Percentiles rank a stretch among this genome's conserved stretches.
These are phyloP conservation scores for Pulicaria dysenterica DNA, from an alignment of 129 eudicot genomes.

Conservation along the genomic window DNA sequence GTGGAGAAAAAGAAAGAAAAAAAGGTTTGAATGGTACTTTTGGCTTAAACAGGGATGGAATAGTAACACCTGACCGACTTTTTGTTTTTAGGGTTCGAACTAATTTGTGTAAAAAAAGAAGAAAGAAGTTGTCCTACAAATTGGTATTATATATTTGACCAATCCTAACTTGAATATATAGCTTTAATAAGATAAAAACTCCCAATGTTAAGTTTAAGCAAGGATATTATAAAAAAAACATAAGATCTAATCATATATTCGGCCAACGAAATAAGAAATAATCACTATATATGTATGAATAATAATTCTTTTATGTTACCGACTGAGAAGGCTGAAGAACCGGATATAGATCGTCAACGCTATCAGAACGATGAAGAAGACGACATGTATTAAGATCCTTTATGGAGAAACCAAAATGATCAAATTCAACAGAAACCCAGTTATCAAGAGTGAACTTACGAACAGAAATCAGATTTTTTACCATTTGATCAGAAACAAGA, in stretches of 20 bases:
- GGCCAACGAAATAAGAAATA: no score
- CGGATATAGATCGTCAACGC: no score
- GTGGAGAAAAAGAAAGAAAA: conserved; percentile 38
- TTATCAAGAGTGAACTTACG: no score
- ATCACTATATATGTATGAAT: no score
- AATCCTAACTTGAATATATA: conserved; percentile 18
- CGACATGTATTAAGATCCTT: no score
- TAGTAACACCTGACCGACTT: conserved; percentile 40
- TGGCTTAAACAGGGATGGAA: conserved; percentile 29
- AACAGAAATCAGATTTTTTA: no score
- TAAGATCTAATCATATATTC: background rate
- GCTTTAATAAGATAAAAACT: background rate
- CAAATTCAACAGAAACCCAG: no score
- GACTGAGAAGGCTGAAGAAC: no score
- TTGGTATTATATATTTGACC: conserved; percentile 26
- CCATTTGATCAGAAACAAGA: no score
- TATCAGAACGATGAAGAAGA: no score
- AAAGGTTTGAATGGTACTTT: conserved; percentile 30
- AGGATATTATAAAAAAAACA: background rate
- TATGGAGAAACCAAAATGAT: no score
- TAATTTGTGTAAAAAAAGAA: conserved; percentile 7
- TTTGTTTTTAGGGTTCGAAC: conserved; percentile 47
- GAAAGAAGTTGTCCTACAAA: background rate
- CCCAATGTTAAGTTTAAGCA: background rate
- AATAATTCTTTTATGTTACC: no score